Base-by-base conservation (phyloP, 164 flowering plant genomes). In the Umbilicus rupestris region DNA sequence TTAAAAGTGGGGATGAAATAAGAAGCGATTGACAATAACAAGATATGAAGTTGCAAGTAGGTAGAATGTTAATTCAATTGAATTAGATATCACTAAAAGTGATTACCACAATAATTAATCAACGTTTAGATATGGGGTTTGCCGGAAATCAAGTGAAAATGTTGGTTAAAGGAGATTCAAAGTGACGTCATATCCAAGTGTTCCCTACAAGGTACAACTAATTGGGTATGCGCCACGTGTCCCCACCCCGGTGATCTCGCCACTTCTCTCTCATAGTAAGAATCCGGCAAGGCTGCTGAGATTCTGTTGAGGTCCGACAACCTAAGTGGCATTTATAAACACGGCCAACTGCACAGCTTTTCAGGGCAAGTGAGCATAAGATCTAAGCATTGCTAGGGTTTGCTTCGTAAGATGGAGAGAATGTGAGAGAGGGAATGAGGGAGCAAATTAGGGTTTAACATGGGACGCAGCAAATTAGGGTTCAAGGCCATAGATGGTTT, bases 371-470 rank as follows among this genome's bases (percentile, higher is more conserved):
- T n/a, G n/a, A 55, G 28, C 28, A 2, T 11, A 30, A 17, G 7
- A 50, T 24, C 22, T 24, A 1, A 16, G 3, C 2, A 50, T n/a
- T n/a, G n/a, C n/a, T n/a, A n/a, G n/a, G n/a, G n/a, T 33, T 35
- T 35, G 0, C 7, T 35, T n/a, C n/a, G n/a, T n/a, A n/a, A n/a
- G n/a, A n/a, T n/a, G n/a, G n/a, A n/a, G n/a, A n/a, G n/a, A n/a
- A n/a, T n/a, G n/a, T n/a, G n/a, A n/a, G n/a, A n/a, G 60, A 55
- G 60, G 35, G 60, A 55, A 55, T 28, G 60, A 55, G 60, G 59
- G 59, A 52, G n/a, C n/a, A n/a, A n/a, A n/a, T n/a, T n/a, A n/a
- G n/a, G n/a, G n/a, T n/a, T n/a, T n/a, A n/a, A n/a, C n/a, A 55
- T 55, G 60, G 60, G 31, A 26, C 29, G 60, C 60, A 26, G 60